Evolutionary conservation across 2,329 filamentous ascomycete genomes (phyloP), one percentile per base, ranked within the genome.

Genomic region (Cylindrodendrum hubeiense): DNA sequence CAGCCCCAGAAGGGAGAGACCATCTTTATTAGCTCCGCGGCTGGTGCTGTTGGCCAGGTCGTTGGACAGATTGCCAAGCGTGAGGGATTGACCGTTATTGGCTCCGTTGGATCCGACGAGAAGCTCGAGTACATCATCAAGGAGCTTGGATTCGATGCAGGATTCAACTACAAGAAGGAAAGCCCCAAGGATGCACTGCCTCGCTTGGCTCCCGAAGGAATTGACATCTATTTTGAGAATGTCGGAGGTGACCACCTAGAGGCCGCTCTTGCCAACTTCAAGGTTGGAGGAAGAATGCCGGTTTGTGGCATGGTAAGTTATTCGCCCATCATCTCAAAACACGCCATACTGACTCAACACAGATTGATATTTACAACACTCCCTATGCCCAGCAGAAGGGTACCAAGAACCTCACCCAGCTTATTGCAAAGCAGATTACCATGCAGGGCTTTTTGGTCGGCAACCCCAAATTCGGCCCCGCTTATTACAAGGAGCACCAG

Each of bases 91-190:
- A 90, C 81, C 47, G 93, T 97, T 43, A 91, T 97, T 67, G 94
- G 93, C 19, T 93, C 90, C 55, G 93, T 94, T 12, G 93, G 94
- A 3, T 89, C 89, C 19, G 91, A 95, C 74, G 90, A 92, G 75
- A 97, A 97, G 84, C 84, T 94, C 24, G 88, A 92, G 21, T 96
- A 90, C 78, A 79, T 87, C 56, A 75, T 70, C 46, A 79, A 83
- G 60, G 82, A 86, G 74, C 80, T 87, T 1, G 85, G 85, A 9
- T 87, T 84, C 69, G 85, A 87, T 60, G 81, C 70, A 17, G 93
- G 90, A 9, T 96, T 95, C 83, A 96, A 97, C 85, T 97, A 97
- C 86, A 95, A 96, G 86, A 94, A 88, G 71, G 93, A 96, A 82
- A 87, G 86, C 71, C 86, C 93, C 0, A 76, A 80, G 1, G 90